Percentiles rank a stretch among this genome's conserved stretches.
Conservation (phyloP, 2,329 filamentous ascomycete species). For the Pseudogymnoascus sp. region DNA sequence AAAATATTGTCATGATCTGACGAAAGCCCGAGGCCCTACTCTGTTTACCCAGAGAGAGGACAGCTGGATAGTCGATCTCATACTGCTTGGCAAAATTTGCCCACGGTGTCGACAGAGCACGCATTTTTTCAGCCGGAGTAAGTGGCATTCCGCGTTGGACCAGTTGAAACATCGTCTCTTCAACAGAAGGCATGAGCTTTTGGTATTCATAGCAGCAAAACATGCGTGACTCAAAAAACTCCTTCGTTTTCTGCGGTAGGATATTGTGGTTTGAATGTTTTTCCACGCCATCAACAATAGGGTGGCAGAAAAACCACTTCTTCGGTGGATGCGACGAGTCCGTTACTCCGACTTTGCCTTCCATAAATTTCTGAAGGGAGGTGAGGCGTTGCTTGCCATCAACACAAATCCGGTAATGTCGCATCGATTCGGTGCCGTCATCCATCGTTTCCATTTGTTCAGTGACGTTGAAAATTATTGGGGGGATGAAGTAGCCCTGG, state of each 20-base stretch:
- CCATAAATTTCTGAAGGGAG: conserved; percentile 37
- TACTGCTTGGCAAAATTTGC: conserved; percentile 36
- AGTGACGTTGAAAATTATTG: conserved; percentile 38
- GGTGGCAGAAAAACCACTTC: conserved; percentile 34
- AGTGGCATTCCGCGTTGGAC: conserved; percentile 40
- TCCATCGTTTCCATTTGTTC: conserved; percentile 13
- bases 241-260: conserved; percentile 30
- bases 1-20: conserved; percentile 30
- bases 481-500: conserved; percentile 35
- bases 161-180: conserved; percentile 41
- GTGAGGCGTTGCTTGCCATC: conserved; percentile 43
- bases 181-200: conserved; percentile 33
- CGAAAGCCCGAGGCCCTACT: conserved; percentile 30
- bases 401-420: conserved; percentile 33
- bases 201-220: conserved; percentile 38
- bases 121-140: conserved; percentile 39
- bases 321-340: conserved; percentile 31
- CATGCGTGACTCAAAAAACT: conserved; percentile 32
- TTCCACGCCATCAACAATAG: conserved; percentile 20
- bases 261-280: conserved; percentile 25
- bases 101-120: conserved; percentile 38
- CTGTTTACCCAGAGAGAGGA: conserved; percentile 25
- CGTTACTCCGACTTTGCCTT: conserved; percentile 36
- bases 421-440: conserved; percentile 13
- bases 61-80: conserved; percentile 34